Conservation (phyloP, 139 green algal genomes). For the Asterochloris sp. region DNA sequence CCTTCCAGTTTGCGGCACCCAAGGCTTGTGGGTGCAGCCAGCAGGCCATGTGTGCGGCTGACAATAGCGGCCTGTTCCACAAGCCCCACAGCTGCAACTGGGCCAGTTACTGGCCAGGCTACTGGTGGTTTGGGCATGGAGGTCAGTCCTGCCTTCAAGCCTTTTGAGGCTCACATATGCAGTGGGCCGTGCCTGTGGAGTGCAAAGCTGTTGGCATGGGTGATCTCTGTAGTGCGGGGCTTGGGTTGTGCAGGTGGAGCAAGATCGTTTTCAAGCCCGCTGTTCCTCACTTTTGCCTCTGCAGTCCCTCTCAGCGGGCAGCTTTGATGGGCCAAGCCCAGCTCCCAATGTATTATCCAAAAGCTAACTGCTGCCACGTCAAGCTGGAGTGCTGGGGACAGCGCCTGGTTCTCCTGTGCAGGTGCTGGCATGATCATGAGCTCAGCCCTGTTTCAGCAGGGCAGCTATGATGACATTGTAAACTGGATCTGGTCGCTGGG, state of each 20-base stretch:
- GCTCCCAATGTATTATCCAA: neutral
- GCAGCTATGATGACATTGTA: conserved; percentile 10
- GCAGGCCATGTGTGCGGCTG: neutral
- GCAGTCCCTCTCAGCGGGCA: too few relatives aligned
- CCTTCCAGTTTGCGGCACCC: neutral
- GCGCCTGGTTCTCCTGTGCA: neutral
- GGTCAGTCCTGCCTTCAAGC: neutral
- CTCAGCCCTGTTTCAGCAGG: conserved; percentile 7
- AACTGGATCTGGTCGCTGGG: conserved; percentile 12
- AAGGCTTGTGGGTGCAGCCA: conserved; percentile 6
- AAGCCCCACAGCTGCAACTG: neutral
- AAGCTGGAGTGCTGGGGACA: neutral
- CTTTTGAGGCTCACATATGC: too few relatives aligned
- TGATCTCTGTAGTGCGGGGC: too few relatives aligned
- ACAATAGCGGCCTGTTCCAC: neutral
- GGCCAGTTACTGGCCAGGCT: neutral
- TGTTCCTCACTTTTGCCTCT: too few relatives aligned
- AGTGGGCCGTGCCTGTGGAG: too few relatives aligned
- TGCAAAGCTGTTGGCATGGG: too few relatives aligned
- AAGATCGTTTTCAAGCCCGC: too few relatives aligned
- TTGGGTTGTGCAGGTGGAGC: too few relatives aligned
- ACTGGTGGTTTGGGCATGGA: conserved; percentile 19
- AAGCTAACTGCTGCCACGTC: neutral
- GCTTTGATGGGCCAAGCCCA: neutral
- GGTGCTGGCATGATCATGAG: conserved; percentile 16